phyloP scores from a whole-genome alignment of 306 rosid genomes.

The Lathyrus sativus region DNA sequence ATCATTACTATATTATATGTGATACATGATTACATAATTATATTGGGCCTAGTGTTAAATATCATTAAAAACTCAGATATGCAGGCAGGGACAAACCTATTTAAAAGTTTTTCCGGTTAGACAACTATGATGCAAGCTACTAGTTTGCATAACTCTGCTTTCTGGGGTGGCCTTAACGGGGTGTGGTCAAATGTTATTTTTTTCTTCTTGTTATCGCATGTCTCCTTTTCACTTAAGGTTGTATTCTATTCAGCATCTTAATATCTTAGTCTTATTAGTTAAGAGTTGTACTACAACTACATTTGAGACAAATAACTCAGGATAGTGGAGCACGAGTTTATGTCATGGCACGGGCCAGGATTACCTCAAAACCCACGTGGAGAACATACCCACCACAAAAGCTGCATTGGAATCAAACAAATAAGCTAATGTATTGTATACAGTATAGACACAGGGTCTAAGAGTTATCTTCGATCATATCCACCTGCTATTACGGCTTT shows the following conservation, averaged over 20 bases:
- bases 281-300: constrained; percentile 41
- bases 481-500: constrained; percentile 38
- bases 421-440: constrained; percentile 5
- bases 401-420: constrained; percentile 32
- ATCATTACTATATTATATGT: background rate
- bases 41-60: background rate
- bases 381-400: constrained; percentile 42
- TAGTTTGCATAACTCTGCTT: background rate
- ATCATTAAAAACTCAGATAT: background rate
- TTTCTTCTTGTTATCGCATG: background rate
- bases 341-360: constrained; percentile 37
- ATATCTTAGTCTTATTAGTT: background rate
- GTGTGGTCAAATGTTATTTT: background rate
- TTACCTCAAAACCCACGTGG: constrained; percentile 35
- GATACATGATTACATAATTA: background rate
- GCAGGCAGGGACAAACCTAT: background rate
- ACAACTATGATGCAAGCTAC: background rate
- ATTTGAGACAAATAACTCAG: constrained; percentile 27
- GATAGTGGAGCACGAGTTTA: constrained; percentile 32
- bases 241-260: background rate
- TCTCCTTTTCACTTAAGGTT: background rate
- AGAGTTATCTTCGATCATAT: constrained; percentile 44
- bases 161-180: background rate
- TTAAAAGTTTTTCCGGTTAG: background rate
- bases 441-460: constrained; percentile 33